A percentile compares a stretch with the other conserved stretches of the same genome.
Conservation (phyloP, 352 stramenopile genomes). For the Phytophthora hybrid region DNA sequence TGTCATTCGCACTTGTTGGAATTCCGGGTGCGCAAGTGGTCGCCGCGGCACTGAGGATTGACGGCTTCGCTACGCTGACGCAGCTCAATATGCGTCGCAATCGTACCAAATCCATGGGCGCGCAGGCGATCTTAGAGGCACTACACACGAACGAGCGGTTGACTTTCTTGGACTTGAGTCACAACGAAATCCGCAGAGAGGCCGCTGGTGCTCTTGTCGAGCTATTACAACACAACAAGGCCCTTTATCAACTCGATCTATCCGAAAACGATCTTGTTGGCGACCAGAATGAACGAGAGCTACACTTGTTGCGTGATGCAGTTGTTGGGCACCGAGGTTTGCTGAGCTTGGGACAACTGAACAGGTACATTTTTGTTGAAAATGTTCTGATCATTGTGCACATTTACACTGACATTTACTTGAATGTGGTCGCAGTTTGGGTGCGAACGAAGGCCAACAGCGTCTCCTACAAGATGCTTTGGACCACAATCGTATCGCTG, state of each 20-base stretch:
- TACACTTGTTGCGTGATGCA: slow-evolving; percentile 5
- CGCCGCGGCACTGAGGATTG: slow-evolving; percentile 44
- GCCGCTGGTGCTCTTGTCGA: slow-evolving; percentile 18
- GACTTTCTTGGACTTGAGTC: slow-evolving; percentile 43
- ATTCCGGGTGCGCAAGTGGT: slow-evolving; percentile 44
- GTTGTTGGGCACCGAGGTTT: slow-evolving; percentile 15
- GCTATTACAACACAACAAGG: slow-evolving; percentile 35
- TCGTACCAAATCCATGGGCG: slow-evolving; percentile 42
- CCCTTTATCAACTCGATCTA: slow-evolving; percentile 42
- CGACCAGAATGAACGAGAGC: neutral
- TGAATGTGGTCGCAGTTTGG: slow-evolving; percentile 5
- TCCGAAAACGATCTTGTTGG: slow-evolving; percentile 32
- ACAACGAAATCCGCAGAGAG: slow-evolving; percentile 48
- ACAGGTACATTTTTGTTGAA: slow-evolving; percentile 25
- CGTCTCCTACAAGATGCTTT: slow-evolving; percentile 16
- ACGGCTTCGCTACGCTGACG: slow-evolving; percentile 42
- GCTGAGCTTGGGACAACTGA: slow-evolving; percentile 25
- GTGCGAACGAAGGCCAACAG: slow-evolving; percentile 13
- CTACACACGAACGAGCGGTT: slow-evolving; percentile 37
- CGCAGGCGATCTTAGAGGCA: slow-evolving; percentile 28
- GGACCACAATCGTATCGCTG: slow-evolving; percentile 26
- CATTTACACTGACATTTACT: neutral
- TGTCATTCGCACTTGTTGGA: slow-evolving; percentile 53
- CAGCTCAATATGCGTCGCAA: slow-evolving; percentile 46
- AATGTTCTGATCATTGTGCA: neutral